Evolutionary conservation across 768 basidiomycete species (phyloP), one percentile per base, ranked within the genome.

Genomic region (Podaxis sp.): DNA sequence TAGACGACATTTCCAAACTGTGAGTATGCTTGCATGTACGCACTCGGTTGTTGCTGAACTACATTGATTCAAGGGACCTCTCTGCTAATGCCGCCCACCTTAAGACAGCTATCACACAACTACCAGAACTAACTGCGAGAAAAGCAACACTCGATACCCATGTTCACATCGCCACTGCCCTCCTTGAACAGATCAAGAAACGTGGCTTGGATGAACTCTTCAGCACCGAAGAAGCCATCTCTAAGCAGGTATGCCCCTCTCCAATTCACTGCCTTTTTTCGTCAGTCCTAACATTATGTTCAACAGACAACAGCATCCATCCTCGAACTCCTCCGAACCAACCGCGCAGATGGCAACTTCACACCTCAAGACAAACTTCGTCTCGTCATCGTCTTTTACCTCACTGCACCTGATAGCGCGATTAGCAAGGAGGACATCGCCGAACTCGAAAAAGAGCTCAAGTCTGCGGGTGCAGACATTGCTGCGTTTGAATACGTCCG

Each of bases 161-260:
- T 73, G 99, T 99, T 96, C 98, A 99, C 76, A 96, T 99, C 61
- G 96, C 96, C 40, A 97, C 96, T 12, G 91, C 96, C 17, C 77
- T 99, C 9, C 79, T 99, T 30, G 95, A 96, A 72, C 89, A 97
- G 40, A 97, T 99, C 79, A 98, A 98, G 78, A 88, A 88, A 63
- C 87, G 97, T 39, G 94, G 93, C 3, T 82, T 99, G 36, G 97
- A 99, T 74, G 96, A 96, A 70, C 81, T 99, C n/a, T 99, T 97
- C 78, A 95, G 95, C 70, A 88, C 89, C 30, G 97, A 99, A 79
- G 97, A 99, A 74, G 86, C 88, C 4, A 91, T 92, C 66, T 82
- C 83, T 28, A 95, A 94, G 72, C 94, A 94, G 80, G 92, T 92
- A 67, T 57, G 75, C 8, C 67, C 7, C 8, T 19, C 51, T 15